Percentiles rank a stretch among this genome's conserved stretches.
Conservation (phyloP, 2,329 filamentous ascomycete genomes). For the Graphilbum sp. region DNA sequence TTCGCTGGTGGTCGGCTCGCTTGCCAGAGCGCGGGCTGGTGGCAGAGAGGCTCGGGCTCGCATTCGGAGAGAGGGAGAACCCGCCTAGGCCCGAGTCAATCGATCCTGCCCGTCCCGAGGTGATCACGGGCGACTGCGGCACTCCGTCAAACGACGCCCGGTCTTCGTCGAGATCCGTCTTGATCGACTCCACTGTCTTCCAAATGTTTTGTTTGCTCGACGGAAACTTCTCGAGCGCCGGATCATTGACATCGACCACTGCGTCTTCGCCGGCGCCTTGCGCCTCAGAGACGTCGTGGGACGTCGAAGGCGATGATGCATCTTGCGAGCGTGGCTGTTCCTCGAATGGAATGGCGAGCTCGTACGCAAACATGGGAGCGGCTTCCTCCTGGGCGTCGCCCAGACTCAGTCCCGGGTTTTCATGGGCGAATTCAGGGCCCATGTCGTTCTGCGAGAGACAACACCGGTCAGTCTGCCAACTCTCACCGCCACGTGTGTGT, state of each 20-base stretch:
- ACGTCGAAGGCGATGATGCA: conserved; percentile 1
- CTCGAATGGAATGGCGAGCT: conserved; percentile 27
- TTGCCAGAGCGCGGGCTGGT: neutral
- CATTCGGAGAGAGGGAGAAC: conserved; percentile 16
- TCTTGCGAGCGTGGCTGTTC: too few relatives aligned
- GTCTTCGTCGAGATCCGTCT: conserved; percentile 25
- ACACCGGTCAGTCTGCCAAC: neutral
- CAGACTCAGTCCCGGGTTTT: conserved; percentile 3
- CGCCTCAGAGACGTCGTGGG: neutral
- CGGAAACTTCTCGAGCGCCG: conserved; percentile 31
- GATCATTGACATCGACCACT: conserved; percentile 25
- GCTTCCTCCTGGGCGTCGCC: conserved; percentile 9
- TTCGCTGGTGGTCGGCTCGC: neutral
- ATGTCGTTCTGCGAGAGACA: neutral
- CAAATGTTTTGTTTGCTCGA: conserved; percentile 27
- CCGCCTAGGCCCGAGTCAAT: conserved; percentile 22
- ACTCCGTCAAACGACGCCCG: conserved; percentile 19
- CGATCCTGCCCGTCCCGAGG: conserved; percentile 16
- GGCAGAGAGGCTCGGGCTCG: neutral
- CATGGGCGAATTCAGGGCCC: conserved; percentile 9
- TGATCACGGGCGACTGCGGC: conserved; percentile 19
- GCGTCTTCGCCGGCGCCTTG: conserved; percentile 11
- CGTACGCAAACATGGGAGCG: conserved; percentile 30
- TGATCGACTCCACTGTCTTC: conserved; percentile 27
- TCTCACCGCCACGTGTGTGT: neutral